phyloP scores from a whole-genome alignment of 169 alveolate genomes.

The Plasmodium cynomolgi region DNA sequence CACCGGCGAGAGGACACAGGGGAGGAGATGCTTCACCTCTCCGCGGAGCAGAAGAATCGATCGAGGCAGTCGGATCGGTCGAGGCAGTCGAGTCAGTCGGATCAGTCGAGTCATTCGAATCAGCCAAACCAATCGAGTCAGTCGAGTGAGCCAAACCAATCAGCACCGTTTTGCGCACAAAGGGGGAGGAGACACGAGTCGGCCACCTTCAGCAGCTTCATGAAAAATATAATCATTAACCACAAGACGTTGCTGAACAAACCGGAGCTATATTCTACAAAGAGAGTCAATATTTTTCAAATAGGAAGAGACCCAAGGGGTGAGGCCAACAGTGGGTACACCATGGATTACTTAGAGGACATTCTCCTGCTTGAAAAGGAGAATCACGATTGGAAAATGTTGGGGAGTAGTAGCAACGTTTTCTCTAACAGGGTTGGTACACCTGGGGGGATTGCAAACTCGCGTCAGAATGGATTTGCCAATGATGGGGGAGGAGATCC shows the following conservation, averaged over 20 bases:
- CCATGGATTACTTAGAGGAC: slow-evolving; percentile 32
- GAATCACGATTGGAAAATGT: not conserved
- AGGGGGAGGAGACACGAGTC: not conserved
- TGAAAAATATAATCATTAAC: slow-evolving; percentile 53
- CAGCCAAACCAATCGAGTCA: too few species aligned
- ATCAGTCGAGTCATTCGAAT: too few species aligned
- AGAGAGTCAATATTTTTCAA: slow-evolving; percentile 42
- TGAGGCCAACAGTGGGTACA: not conserved
- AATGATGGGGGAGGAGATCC: not conserved
- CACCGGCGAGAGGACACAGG: not conserved
- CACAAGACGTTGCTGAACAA: slow-evolving; percentile 25
- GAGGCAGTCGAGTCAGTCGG: too few species aligned
- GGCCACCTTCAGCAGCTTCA: slow-evolving; percentile 3
- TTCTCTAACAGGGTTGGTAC: not conserved
- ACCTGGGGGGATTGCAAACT: not conserved
- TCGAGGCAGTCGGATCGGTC: too few species aligned
- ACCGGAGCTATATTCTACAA: not conserved
- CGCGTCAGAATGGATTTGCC: not conserved
- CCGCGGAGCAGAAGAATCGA: not conserved
- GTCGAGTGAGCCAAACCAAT: too few species aligned
- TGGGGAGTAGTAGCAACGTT: not conserved
- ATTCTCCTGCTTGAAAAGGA: slow-evolving; percentile 24
- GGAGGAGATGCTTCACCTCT: not conserved
- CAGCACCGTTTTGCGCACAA: not conserved
- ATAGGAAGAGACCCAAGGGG: not conserved